Evolutionary conservation across 2,329 filamentous ascomycete genomes (phyloP).

Genomic region (Alternaria incomplexa): DNA sequence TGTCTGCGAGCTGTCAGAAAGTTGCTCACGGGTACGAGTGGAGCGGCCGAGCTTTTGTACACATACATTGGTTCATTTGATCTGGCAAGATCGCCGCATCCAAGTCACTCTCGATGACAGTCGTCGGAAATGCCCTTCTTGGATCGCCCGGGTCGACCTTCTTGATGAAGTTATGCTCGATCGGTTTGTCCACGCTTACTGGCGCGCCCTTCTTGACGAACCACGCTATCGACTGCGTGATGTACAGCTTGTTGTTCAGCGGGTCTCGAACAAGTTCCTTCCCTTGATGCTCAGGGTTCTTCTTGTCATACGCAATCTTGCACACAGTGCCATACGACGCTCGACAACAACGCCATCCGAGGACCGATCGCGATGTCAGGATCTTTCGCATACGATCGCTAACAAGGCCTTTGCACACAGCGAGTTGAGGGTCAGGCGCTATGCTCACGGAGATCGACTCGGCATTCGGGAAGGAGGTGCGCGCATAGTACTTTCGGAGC

Average conservation of each 20-base stretch:
- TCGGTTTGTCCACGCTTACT: constrained; percentile 40
- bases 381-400: constrained; percentile 59
- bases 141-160: constrained; percentile 43
- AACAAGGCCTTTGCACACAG: constrained; percentile 61
- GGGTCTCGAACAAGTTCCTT: constrained; percentile 35
- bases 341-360: constrained; percentile 50
- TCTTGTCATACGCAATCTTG: constrained; percentile 45
- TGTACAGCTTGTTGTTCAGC: constrained; percentile 44
- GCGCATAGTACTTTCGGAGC: constrained; percentile 43
- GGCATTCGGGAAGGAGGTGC: constrained; percentile 29
- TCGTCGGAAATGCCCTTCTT: constrained; percentile 39
- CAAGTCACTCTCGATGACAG: constrained; percentile 36
- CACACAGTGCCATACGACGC: constrained; percentile 48
- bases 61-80: constrained; percentile 36
- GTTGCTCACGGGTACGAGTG: neutral
- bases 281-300: constrained; percentile 39
- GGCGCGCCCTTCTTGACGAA: constrained; percentile 46
- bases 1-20: constrained; percentile 21
- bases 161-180: constrained; percentile 43
- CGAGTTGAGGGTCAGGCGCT: constrained; percentile 60
- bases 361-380: constrained; percentile 51
- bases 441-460: constrained; percentile 38
- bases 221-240: constrained; percentile 47
- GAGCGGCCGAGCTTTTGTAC: neutral
- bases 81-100: constrained; percentile 32